These are phyloP conservation scores for Pythium chondricola DNA, from an alignment of 352 stramenopile species.

Conservation along the genomic window DNA sequence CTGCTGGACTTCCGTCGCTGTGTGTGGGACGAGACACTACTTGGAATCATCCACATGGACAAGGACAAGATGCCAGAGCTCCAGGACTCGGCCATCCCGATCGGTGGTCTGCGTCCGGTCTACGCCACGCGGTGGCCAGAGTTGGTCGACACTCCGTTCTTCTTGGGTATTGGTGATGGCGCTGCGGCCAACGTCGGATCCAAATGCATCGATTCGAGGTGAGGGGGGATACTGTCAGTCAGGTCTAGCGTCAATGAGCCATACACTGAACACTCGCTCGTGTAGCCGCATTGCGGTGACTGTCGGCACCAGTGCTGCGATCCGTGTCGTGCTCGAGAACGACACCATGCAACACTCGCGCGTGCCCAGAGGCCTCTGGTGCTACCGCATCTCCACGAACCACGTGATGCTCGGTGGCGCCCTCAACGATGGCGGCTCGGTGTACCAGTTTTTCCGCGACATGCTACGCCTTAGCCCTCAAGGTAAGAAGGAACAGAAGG, in stretches of 20 bases:
- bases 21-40: conserved; percentile 77
- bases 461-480: conserved; percentile 53
- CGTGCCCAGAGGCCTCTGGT: conserved; percentile 91
- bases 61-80: conserved; percentile 60
- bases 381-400: conserved; percentile 87
- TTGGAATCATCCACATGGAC: conserved; percentile 73
- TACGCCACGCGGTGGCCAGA: conserved; percentile 77
- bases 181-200: conserved; percentile 93
- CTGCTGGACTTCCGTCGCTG: conserved; percentile 86
- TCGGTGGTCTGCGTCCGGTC: conserved; percentile 39
- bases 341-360: conserved; percentile 41
- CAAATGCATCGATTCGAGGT: conserved; percentile 83
- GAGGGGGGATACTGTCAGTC: conserved; percentile 15
- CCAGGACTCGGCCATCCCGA: conserved; percentile 59
- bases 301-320: conserved; percentile 91
- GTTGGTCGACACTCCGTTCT: conserved; percentile 61
- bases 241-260: background rate
- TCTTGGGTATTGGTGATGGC: conserved; percentile 89
- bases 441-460: conserved; percentile 88
- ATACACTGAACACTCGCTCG: background rate
- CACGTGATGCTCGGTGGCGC: conserved; percentile 90
- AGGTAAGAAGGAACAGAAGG: conserved; percentile 20
- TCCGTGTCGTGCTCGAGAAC: conserved; percentile 80
- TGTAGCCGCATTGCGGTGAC: conserved; percentile 89
- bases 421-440: conserved; percentile 95